Evolutionary conservation across 768 basidiomycete species (phyloP).

Genomic region (Pholiota microspora): DNA sequence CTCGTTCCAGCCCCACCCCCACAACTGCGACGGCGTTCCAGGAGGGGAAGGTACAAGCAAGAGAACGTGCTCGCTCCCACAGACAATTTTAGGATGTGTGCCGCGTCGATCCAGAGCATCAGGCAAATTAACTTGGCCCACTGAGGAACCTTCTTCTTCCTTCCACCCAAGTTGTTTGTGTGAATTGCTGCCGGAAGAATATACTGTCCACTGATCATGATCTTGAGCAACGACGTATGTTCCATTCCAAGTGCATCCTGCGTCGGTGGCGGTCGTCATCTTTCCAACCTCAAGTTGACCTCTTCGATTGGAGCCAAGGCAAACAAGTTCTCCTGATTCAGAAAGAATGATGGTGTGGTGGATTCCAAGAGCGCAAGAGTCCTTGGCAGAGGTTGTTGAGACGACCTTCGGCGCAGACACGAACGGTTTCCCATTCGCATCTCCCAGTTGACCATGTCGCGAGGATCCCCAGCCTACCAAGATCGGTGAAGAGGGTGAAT

Average conservation of each 20-base stretch:
- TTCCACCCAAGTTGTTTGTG: conserved; percentile 67
- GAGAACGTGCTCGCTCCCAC: conserved; percentile 88
- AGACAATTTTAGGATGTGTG: conserved; percentile 42
- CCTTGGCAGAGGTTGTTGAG: conserved; percentile 24
- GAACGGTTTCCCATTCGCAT: conserved; percentile 23
- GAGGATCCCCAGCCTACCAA: conserved; percentile 82
- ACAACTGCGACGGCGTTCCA: conserved; percentile 41
- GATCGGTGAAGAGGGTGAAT: conserved; percentile 21
- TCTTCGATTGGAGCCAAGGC: conserved; percentile 73
- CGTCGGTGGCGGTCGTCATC: conserved; percentile 14
- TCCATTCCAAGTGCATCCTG: conserved; percentile 80
- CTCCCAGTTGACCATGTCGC: conserved; percentile 83
- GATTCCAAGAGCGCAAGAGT: conserved; percentile 34
- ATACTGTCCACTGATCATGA: conserved; percentile 18
- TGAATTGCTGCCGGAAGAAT: conserved; percentile 54
- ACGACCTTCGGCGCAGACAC: conserved; percentile 35
- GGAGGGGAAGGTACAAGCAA: conserved; percentile 23
- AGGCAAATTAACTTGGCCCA: conserved; percentile 14
- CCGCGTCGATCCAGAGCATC: conserved; percentile 12
- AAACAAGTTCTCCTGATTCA: conserved; percentile 46
- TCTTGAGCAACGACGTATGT: conserved; percentile 48
- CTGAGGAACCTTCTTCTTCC: background rate
- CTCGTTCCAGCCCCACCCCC: conserved; percentile 98
- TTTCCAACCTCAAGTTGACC: conserved; percentile 51
- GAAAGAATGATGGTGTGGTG: conserved; percentile 54